A percentile compares a stretch with the other conserved stretches of the same genome.
These are phyloP conservation scores for Fusarium luffae DNA, from an alignment of 2,329 filamentous ascomycete genomes.

Conservation along the genomic window DNA sequence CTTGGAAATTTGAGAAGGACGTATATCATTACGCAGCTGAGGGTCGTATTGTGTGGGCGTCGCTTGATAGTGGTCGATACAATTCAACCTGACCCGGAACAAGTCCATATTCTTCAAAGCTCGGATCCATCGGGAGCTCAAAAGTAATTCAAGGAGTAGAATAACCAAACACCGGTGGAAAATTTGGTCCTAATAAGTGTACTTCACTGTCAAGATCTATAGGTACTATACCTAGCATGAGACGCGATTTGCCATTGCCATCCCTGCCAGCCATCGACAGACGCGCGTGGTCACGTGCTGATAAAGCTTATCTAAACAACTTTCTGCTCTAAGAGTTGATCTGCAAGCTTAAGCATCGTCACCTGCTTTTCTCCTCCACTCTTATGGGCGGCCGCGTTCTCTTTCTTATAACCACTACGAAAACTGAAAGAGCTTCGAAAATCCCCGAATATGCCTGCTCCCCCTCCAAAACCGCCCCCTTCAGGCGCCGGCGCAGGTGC, in stretches of 20 bases:
- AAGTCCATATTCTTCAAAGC: slow-evolving; percentile 60
- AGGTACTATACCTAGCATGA: not conserved
- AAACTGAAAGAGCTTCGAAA: not conserved
- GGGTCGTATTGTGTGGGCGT: slow-evolving; percentile 84
- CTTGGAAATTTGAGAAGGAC: slow-evolving; percentile 67
- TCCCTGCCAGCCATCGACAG: slow-evolving; percentile 4
- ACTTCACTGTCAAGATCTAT: slow-evolving; percentile 6
- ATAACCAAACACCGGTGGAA: not conserved
- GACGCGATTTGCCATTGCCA: slow-evolving; percentile 26
- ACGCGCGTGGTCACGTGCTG: slow-evolving; percentile 33
- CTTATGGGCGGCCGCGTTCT: not conserved
- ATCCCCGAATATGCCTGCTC: slow-evolving; percentile 37
- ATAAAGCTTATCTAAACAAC: slow-evolving; percentile 38
- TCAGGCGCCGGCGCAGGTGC: slow-evolving; percentile 53
- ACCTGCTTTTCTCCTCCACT: not conserved
- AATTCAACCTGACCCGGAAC: slow-evolving; percentile 93
- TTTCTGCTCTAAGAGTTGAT: slow-evolving; percentile 11
- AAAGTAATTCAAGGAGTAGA: not conserved
- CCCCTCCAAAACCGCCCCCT: slow-evolving; percentile 50
- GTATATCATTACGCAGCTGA: slow-evolving; percentile 73
- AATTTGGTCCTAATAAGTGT: not conserved
- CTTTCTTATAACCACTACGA: not conserved
- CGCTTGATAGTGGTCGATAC: slow-evolving; percentile 93
- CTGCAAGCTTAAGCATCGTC: not conserved
- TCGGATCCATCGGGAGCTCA: slow-evolving; percentile 36